Evolutionary conservation across 257 asterid genomes (phyloP).

Genomic region (Petunia axillaris): DNA sequence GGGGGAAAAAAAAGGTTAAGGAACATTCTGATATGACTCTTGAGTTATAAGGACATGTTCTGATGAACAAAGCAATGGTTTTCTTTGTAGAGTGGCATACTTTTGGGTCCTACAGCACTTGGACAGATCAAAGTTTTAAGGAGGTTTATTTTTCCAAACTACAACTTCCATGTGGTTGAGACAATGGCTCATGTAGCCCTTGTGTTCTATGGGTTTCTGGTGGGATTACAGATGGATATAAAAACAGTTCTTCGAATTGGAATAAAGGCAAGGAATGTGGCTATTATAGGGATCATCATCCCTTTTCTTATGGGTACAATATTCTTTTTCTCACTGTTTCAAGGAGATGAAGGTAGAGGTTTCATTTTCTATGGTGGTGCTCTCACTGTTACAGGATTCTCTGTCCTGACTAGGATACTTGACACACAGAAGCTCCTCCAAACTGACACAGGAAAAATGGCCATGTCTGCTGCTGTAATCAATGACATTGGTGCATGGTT

Average conservation of each 20-base stretch:
- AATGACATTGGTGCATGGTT: conserved; percentile 68
- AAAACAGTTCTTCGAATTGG: conserved; percentile 55
- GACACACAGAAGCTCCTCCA: conserved; percentile 69
- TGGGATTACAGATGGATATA: conserved; percentile 75
- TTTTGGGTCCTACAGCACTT: conserved; percentile 73
- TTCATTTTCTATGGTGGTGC: conserved; percentile 78
- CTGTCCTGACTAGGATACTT: conserved; percentile 58
- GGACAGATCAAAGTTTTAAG: conserved; percentile 50
- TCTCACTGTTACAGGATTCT: conserved; percentile 67
- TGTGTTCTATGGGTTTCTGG: conserved; percentile 66
- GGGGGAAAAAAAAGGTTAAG: not conserved
- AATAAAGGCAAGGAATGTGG: conserved; percentile 55
- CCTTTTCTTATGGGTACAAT: conserved; percentile 60
- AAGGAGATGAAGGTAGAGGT: conserved; percentile 36
- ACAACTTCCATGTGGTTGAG: conserved; percentile 63
- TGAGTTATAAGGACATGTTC: not conserved
- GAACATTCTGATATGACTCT: not conserved
- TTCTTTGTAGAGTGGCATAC: conserved; percentile 66
- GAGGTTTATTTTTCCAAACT: conserved; percentile 59
- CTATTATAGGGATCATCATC: conserved; percentile 56
- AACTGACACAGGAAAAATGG: conserved; percentile 73
- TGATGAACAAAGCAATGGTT: not conserved
- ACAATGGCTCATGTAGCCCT: conserved; percentile 87
- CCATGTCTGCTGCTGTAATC: conserved; percentile 56
- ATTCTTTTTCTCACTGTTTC: conserved; percentile 40